Conservation (phyloP, 768 basidiomycete species). For the Amanita muscaria region DNA sequence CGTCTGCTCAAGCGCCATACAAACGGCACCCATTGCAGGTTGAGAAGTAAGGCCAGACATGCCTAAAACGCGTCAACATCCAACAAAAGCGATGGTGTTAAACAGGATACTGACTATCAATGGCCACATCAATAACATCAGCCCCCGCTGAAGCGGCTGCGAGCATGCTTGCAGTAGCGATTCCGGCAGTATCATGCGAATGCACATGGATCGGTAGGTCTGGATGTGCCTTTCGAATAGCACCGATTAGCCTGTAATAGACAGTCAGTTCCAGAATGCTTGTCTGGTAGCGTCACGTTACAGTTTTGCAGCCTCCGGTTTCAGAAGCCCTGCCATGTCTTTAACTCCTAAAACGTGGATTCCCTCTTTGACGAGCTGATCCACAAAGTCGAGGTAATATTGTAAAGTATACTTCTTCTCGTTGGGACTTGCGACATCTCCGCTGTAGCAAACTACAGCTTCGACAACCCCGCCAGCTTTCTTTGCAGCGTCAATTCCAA, state of each 20-base stretch:
- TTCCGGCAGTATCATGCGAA: conserved; percentile 99
- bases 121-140: conserved; percentile 96
- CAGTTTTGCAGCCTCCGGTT: conserved; percentile 90
- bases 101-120: conserved; percentile 69
- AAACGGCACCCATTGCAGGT: conserved; percentile 97
- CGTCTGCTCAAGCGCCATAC: conserved; percentile 92
- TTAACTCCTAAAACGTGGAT: conserved; percentile 97
- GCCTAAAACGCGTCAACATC: conserved; percentile 42
- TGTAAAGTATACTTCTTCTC: conserved; percentile 96
- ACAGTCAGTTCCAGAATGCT: conserved; percentile 2
- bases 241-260: conserved; percentile 68
- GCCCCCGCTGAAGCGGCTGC: conserved; percentile 96
- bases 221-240: conserved; percentile 92
- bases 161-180: conserved; percentile 95
- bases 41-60: conserved; percentile 99
- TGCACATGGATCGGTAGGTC: conserved; percentile 99
- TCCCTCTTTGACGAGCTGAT: conserved; percentile 87
- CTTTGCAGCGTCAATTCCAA: conserved; percentile 99
- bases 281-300: conserved; percentile 20
- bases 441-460: conserved; percentile 96
- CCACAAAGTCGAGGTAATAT: conserved; percentile 95
- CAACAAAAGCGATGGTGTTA: neutral
- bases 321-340: conserved; percentile 97
- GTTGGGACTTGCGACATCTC: conserved; percentile 90
- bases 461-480: conserved; percentile 98